Conservation (phyloP, 2,329 filamentous ascomycete genomes). For the Scytalidium lignicola region DNA sequence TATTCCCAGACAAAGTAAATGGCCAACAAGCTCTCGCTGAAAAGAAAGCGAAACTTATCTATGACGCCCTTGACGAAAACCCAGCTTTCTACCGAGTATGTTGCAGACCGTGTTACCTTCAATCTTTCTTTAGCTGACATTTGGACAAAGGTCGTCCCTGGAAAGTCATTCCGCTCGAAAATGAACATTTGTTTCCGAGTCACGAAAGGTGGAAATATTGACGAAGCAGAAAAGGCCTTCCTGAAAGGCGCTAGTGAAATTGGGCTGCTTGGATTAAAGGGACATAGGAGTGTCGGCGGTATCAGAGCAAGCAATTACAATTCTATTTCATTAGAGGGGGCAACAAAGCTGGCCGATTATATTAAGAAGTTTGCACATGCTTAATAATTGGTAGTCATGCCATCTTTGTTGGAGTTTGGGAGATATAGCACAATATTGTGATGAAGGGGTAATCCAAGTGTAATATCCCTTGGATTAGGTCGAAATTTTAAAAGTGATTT, state of each 20-base stretch:
- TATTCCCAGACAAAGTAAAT: constrained; percentile 62
- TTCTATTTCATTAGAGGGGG: constrained; percentile 64
- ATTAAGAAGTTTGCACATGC: constrained; percentile 46
- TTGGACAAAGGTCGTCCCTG: constrained; percentile 57
- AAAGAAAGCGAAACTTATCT: constrained; percentile 72
- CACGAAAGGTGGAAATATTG: constrained; percentile 49
- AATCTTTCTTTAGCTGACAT: neutral
- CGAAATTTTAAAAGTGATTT: too few relatives aligned
- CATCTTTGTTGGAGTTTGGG: too few relatives aligned
- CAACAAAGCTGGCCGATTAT: constrained; percentile 62
- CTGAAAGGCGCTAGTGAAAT: constrained; percentile 63
- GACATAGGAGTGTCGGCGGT: constrained; percentile 80
- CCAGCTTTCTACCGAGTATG: constrained; percentile 61
- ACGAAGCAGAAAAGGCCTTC: constrained; percentile 74
- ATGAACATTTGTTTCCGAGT: constrained; percentile 97
- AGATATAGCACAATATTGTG: too few relatives aligned
- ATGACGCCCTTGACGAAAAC: constrained; percentile 69
- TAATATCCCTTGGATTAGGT: too few relatives aligned
- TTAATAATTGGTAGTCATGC: too few relatives aligned
- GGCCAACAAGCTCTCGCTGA: constrained; percentile 71
- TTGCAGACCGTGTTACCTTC: neutral
- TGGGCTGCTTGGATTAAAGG: constrained; percentile 76
- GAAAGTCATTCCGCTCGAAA: constrained; percentile 69
- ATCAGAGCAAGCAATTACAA: constrained; percentile 90
- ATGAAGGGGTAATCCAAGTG: too few relatives aligned